Evolutionary conservation across 805 yeast genomes (phyloP), one percentile per base, ranked within the genome.

Genomic region (Priceomyces melissophilus): DNA sequence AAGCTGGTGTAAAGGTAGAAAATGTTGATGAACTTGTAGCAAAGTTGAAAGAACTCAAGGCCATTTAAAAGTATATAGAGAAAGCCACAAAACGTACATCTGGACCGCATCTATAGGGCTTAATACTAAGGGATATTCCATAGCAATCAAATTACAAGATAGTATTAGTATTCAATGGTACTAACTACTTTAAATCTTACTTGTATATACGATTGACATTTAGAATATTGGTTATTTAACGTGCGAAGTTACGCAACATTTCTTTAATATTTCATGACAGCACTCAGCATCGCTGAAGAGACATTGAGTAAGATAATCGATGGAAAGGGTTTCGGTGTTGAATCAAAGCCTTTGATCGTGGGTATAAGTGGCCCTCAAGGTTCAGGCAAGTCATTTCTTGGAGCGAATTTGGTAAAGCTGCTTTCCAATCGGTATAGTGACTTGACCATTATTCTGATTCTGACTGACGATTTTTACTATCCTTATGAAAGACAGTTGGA

Each of bases 401-500:
- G 87, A 0, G 53, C 58, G 1, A 60, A 68, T 30, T 50, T 84
- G 3, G 54, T 60, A 2, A 35, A 46, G 1, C 48, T 63, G 34
- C 51, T 82, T 12, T 42, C 55, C 12, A 37, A 43, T 11, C 37
- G 50, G 27, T 71, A 63, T 47, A 75, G 76, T 1, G 39, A 52
- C 1, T 52, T 71, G 16, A 61, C 54, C 4, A 57, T 76, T 2
- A 63, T 77, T 2, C 74, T 67, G 20, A 62, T 86, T 35, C 90
- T 96, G 43, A 76, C 89, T 50, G 99, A 91, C 63, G 98, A 93
- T 61, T 78, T 87, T 44, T 91, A 91, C 58, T 65, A 87, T 30
- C 79, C 87, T 0, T 81, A 79, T 55, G 60, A 55, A 6, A 82
- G 82, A 13, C 96, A 88, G 54, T 44, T 42, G 17, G 43, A 45